These are phyloP conservation scores for Nannizziopsis barbatae DNA, from an alignment of 2,329 filamentous ascomycete species.

Conservation along the genomic window DNA sequence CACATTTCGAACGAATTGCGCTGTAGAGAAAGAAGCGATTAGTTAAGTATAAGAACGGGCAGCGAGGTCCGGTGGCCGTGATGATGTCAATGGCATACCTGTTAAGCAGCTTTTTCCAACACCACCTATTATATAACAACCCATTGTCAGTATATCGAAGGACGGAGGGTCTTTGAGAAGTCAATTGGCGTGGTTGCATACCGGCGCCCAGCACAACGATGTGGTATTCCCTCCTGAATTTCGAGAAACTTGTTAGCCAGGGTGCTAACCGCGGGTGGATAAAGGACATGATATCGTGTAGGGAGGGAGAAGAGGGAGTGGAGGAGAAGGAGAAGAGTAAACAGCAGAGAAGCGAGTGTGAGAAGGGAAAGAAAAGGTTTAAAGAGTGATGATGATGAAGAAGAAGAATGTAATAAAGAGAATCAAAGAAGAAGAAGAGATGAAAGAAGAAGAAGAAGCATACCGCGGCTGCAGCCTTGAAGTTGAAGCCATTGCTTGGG, in stretches of 20 bases:
- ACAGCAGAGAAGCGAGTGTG: too few species aligned
- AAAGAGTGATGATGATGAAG: too few species aligned
- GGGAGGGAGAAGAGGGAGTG: neutral
- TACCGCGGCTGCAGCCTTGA: slow-evolving; percentile 13
- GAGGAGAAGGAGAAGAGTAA: neutral
- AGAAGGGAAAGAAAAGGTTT: too few species aligned
- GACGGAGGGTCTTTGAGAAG: slow-evolving; percentile 2
- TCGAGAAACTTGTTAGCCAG: slow-evolving; percentile 11
- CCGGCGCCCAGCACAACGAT: slow-evolving; percentile 73
- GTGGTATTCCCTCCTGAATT: slow-evolving; percentile 57
- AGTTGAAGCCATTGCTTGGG: slow-evolving; percentile 9
- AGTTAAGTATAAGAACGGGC: neutral
- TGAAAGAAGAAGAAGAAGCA: neutral
- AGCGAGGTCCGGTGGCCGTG: neutral
- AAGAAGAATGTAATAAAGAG: too few species aligned
- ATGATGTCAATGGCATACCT: slow-evolving; percentile 51
- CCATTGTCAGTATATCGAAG: slow-evolving; percentile 14
- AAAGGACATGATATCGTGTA: neutral
- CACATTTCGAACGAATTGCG: slow-evolving; percentile 87
- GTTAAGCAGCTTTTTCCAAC: slow-evolving; percentile 89
- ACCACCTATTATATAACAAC: slow-evolving; percentile 48
- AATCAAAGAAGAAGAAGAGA: neutral
- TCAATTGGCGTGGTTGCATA: slow-evolving; percentile 33
- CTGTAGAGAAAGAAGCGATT: slow-evolving; percentile 35
- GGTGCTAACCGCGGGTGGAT: slow-evolving; percentile 2